Percentiles rank a stretch among this genome's conserved stretches.
These are phyloP conservation scores for Nepenthes mirabilis DNA, from an alignment of 148 eudicot genomes.

Conservation along the genomic window DNA sequence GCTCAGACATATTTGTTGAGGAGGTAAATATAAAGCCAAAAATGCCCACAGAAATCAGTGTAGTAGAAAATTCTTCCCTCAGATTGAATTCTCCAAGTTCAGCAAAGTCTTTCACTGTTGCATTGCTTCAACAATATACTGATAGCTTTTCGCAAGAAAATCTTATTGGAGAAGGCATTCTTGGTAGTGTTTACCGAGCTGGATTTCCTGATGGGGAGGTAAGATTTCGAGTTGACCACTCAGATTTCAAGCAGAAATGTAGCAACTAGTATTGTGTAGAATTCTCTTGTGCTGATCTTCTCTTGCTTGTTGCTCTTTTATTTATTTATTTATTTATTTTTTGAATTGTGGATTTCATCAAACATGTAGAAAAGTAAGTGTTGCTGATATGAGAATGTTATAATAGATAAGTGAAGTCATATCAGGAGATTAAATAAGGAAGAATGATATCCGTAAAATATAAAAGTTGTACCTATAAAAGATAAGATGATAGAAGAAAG, in stretches of 20 bases:
- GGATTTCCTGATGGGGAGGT: slow-evolving; percentile 73
- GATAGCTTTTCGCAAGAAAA: slow-evolving; percentile 88
- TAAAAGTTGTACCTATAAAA: no score
- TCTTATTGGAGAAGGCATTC: slow-evolving; percentile 66
- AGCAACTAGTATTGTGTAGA: not conserved
- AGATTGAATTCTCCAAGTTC: slow-evolving; percentile 24
- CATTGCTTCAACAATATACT: slow-evolving; percentile 76
- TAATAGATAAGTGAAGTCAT: no score
- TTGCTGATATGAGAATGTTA: no score
- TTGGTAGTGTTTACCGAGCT: slow-evolving; percentile 72
- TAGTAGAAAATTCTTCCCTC: slow-evolving; percentile 12
- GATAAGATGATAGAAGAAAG: no score
- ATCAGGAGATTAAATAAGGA: no score
- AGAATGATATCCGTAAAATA: no score
- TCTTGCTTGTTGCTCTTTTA: not conserved
- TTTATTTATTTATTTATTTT: no score
- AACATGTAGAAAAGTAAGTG: no score
- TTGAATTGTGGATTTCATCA: no score
- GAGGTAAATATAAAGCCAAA: slow-evolving; percentile 35
- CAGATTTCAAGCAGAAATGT: not conserved
- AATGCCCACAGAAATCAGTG: slow-evolving; percentile 16
- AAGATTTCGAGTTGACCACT: slow-evolving; percentile 2
- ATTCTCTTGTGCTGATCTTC: not conserved
- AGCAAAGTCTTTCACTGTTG: slow-evolving; percentile 53
- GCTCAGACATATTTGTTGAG: slow-evolving; percentile 28